A percentile compares a stretch with the other conserved stretches of the same genome.
Evolutionary conservation across 2,329 filamentous ascomycete species (phyloP).

Genomic region (Trichoderma semiorbis): DNA sequence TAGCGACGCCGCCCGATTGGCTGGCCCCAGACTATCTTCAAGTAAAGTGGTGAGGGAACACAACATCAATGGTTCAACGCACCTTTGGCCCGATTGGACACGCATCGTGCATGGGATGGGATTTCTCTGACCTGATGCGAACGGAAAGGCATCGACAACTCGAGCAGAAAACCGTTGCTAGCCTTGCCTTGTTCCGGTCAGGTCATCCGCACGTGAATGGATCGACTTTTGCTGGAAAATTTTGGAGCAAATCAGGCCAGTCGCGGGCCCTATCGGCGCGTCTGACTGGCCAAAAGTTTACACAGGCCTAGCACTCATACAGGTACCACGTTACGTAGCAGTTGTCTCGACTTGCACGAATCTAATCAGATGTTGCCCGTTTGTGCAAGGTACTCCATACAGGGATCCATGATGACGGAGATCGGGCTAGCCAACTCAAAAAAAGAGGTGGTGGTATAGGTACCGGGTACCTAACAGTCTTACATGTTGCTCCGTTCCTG

Average conservation of each 20-base stretch:
- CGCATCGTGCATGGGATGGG: not conserved
- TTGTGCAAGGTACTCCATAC: constrained; percentile 4
- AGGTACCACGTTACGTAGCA: not conserved
- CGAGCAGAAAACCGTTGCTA: not conserved
- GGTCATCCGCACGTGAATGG: constrained; percentile 6
- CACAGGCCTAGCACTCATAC: not conserved
- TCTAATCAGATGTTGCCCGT: constrained; percentile 10
- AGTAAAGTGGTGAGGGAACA: not conserved
- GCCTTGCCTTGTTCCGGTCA: not conserved
- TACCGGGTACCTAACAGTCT: not conserved
- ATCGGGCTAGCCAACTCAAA: constrained; percentile 12
- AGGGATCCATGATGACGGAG: constrained; percentile 9
- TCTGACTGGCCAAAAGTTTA: not conserved
- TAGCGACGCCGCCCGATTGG: constrained; percentile 26
- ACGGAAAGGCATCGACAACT: not conserved
- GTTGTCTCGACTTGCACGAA: not conserved
- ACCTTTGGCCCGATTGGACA: constrained; percentile 14
- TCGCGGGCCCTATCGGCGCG: not conserved
- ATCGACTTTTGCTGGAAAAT: not conserved
- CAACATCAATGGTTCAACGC: not conserved
- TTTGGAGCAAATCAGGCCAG: constrained; percentile 7
- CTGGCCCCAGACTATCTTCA: constrained; percentile 28
- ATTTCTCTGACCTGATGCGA: constrained; percentile 7
- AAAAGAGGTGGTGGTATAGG: not conserved
- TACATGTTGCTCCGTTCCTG: not conserved